A percentile compares a stretch with the other conserved stretches of the same genome.
These are phyloP conservation scores for Aristolochia contorta DNA, from an alignment of 164 flowering plant genomes.

Conservation along the genomic window DNA sequence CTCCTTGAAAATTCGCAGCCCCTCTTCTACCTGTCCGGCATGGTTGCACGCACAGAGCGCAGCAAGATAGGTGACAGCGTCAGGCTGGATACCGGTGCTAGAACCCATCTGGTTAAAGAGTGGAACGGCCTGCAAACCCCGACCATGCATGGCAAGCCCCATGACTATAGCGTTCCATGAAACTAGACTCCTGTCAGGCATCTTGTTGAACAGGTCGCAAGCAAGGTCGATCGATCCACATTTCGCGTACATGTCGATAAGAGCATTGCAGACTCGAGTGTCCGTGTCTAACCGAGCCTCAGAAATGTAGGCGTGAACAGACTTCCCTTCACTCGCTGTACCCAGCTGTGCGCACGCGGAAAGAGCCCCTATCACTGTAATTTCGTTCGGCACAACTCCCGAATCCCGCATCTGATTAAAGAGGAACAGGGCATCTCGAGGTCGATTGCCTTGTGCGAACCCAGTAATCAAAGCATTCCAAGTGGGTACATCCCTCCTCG, in stretches of 20 bases:
- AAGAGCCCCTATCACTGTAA: constrained; percentile 64
- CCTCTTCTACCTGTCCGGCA: constrained; percentile 70
- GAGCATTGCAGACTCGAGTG: constrained; percentile 62
- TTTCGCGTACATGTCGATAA: constrained; percentile 79
- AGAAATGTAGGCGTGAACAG: constrained; percentile 25
- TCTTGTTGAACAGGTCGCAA: constrained; percentile 31
- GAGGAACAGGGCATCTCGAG: constrained; percentile 49
- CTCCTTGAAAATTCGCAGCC: constrained; percentile 39
- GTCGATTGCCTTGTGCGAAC: constrained; percentile 62
- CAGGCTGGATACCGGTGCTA: constrained; percentile 25
- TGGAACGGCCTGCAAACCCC: constrained; percentile 40
- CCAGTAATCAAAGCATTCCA: constrained; percentile 83
- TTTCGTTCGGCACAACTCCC: constrained; percentile 49
- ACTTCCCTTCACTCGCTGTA: constrained; percentile 47
- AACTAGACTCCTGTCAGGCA: constrained; percentile 37
- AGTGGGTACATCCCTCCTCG: constrained; percentile 43
- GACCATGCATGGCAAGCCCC: constrained; percentile 73
- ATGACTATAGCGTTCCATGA: constrained; percentile 88
- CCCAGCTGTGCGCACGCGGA: constrained; percentile 84
- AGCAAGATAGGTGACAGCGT: constrained; percentile 55
- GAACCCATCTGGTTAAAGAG: constrained; percentile 44
- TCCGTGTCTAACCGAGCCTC: constrained; percentile 40
- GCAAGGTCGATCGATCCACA: constrained; percentile 72
- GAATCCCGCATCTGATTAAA: constrained; percentile 39
- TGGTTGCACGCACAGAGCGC: constrained; percentile 79